phyloP scores from a whole-genome alignment of 148 eudicot genomes.

The Arbutus unedo region DNA sequence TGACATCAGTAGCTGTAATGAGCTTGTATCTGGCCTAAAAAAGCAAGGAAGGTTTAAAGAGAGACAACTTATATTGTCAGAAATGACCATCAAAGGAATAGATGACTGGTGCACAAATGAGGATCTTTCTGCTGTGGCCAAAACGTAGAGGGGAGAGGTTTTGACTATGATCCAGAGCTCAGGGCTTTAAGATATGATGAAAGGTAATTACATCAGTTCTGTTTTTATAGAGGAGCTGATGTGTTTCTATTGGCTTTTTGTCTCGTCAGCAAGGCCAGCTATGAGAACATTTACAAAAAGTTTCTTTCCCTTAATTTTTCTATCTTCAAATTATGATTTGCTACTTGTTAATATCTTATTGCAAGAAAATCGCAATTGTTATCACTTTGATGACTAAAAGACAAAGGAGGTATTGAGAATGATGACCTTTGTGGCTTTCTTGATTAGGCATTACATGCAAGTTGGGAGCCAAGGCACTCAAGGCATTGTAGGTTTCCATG shows the following conservation, averaged over 20 bases:
- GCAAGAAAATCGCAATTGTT: not conserved
- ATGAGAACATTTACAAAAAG: conserved; percentile 74
- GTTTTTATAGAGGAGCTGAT: conserved; percentile 84
- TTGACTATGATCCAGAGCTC: not conserved
- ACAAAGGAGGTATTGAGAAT: too few relatives aligned
- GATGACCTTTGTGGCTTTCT: too few relatives aligned
- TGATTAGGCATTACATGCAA: conserved; percentile 76
- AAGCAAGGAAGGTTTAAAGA: conserved; percentile 57
- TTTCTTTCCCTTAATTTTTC: conserved; percentile 17
- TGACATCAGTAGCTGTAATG: conserved; percentile 36
- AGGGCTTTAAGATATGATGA: not conserved
- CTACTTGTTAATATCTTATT: not conserved
- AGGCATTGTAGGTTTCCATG: conserved; percentile 61
- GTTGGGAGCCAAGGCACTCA: conserved; percentile 89
- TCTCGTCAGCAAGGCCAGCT: conserved; percentile 78
- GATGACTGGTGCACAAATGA: conserved; percentile 31
- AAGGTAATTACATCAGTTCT: not conserved
- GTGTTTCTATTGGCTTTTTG: conserved; percentile 74
- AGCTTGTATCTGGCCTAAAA: conserved; percentile 66
- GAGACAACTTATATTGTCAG: conserved; percentile 46
- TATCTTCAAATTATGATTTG: not conserved
- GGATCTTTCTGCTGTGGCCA: conserved; percentile 39
- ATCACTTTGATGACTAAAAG: not conserved
- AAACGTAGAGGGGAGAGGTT: conserved; percentile 18
- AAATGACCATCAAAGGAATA: conserved; percentile 65